Conservation (phyloP, 2,329 filamentous ascomycete species). For the Ceratocystis cubensis region DNA sequence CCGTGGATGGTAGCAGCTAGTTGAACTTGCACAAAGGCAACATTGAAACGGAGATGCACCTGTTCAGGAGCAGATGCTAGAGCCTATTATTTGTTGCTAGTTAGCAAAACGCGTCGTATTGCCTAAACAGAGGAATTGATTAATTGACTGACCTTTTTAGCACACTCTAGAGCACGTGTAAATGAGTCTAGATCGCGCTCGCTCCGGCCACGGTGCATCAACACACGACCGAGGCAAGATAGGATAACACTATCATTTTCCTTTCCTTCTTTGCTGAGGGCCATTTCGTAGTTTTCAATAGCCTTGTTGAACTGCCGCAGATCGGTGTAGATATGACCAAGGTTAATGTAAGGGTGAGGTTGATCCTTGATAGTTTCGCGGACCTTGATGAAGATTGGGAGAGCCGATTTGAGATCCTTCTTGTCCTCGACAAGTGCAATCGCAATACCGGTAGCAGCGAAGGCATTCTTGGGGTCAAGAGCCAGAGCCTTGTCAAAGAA, state of each 20-base stretch:
- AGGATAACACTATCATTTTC: slow-evolving; percentile 63
- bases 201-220: slow-evolving; percentile 63
- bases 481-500: slow-evolving; percentile 97
- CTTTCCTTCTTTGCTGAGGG: slow-evolving; percentile 65
- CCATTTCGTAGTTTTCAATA: slow-evolving; percentile 87
- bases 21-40: slow-evolving; percentile 94
- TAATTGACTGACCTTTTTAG: slow-evolving; percentile 44
- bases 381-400: slow-evolving; percentile 81
- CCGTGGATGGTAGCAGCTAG: slow-evolving; percentile 69
- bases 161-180: slow-evolving; percentile 45
- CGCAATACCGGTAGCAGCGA: slow-evolving; percentile 88
- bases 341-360: slow-evolving; percentile 76
- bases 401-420: slow-evolving; percentile 70
- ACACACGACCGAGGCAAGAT: slow-evolving; percentile 76
- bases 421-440: slow-evolving; percentile 91
- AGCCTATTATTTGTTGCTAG: slow-evolving; percentile 38
- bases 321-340: slow-evolving; percentile 87
- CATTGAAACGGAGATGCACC: slow-evolving; percentile 89
- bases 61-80: slow-evolving; percentile 69
- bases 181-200: slow-evolving; percentile 48
- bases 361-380: slow-evolving; percentile 74
- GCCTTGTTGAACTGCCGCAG: slow-evolving; percentile 80
- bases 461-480: slow-evolving; percentile 88
- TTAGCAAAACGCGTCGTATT: background rate
- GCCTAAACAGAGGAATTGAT: slow-evolving; percentile 21